phyloP scores from a whole-genome alignment of 495 filamentous ascomycete genomes.

The Rhizodiscina lignyota region DNA sequence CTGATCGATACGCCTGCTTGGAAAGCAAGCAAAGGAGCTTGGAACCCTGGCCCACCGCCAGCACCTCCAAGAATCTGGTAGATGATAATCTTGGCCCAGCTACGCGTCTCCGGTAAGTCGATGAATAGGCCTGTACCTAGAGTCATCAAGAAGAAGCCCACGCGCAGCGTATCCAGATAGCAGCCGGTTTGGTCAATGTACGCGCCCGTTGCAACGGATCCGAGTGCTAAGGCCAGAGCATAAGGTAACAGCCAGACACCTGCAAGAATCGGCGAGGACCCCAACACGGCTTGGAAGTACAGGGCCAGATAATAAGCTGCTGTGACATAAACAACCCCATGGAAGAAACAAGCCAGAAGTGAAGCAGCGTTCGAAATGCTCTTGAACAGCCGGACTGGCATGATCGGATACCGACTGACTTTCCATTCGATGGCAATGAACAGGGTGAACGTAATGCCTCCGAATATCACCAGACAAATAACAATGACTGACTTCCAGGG shows the following conservation, averaged over 20 bases:
- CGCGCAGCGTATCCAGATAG: slow-evolving; percentile 35
- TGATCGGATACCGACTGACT: slow-evolving; percentile 59
- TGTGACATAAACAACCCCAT: slow-evolving; percentile 59
- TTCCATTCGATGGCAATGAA: slow-evolving; percentile 57
- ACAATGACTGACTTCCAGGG: slow-evolving; percentile 64
- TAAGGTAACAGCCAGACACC: slow-evolving; percentile 70
- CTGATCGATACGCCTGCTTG: slow-evolving; percentile 50
- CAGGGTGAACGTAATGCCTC: slow-evolving; percentile 38
- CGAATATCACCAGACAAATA: slow-evolving; percentile 66
- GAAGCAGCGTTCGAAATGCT: slow-evolving; percentile 40
- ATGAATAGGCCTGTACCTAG: slow-evolving; percentile 51
- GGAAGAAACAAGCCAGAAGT: slow-evolving; percentile 40
- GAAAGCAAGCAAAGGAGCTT: slow-evolving; percentile 63
- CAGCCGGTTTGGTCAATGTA: slow-evolving; percentile 58
- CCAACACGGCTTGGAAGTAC: slow-evolving; percentile 45
- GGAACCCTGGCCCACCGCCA: slow-evolving; percentile 52
- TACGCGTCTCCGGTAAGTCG: slow-evolving; percentile 30
- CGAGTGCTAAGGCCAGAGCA: slow-evolving; percentile 49
- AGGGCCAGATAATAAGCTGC: slow-evolving; percentile 62
- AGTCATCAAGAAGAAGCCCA: slow-evolving; percentile 38
- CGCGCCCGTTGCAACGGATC: slow-evolving; percentile 46
- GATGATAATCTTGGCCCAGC: slow-evolving; percentile 42
- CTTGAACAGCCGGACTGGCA: slow-evolving; percentile 54
- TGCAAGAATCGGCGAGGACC: slow-evolving; percentile 52
- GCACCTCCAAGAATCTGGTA: slow-evolving; percentile 51